A percentile compares a stretch with the other conserved stretches of the same genome.
phyloP scores from a whole-genome alignment of 805 yeast species.

The Ogataea wickerhamii region DNA sequence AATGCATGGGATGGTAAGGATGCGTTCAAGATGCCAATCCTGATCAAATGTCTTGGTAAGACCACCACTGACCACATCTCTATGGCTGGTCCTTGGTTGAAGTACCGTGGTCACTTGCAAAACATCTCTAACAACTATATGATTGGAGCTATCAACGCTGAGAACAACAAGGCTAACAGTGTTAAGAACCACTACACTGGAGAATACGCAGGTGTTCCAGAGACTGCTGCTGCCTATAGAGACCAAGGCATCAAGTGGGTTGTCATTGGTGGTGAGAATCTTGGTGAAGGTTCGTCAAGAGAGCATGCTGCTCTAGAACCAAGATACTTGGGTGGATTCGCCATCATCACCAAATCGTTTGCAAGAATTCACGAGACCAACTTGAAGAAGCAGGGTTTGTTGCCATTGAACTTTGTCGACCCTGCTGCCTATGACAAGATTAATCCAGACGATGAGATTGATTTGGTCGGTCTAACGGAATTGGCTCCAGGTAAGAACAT shows the following conservation, averaged over 20 bases:
- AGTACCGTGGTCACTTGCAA: constrained; percentile 99
- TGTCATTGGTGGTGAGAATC: constrained; percentile 97
- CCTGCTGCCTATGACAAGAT: constrained; percentile 92
- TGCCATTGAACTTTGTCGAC: constrained; percentile 91
- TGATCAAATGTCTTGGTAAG: constrained; percentile 95
- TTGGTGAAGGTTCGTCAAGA: constrained; percentile 99
- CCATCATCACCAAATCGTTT: constrained; percentile 95
- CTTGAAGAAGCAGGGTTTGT: constrained; percentile 98
- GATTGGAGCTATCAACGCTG: constrained; percentile 99
- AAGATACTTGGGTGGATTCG: constrained; percentile 97
- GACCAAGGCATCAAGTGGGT: constrained; percentile 92
- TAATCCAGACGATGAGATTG: constrained; percentile 85
- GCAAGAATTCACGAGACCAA: constrained; percentile 99
- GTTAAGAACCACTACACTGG: constrained; percentile 90
- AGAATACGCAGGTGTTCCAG: constrained; percentile 93
- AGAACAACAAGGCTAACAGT: constrained; percentile 89
- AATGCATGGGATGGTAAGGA: constrained; percentile 96
- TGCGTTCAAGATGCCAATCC: constrained; percentile 81
- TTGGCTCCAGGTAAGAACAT: constrained; percentile 93
- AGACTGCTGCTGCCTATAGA: constrained; percentile 92
- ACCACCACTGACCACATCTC: constrained; percentile 99
- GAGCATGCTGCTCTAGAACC: constrained; percentile 99
- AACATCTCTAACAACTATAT: constrained; percentile 98
- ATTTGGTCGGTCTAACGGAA: constrained; percentile 76
- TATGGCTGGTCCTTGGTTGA: constrained; percentile 99